Conservation (phyloP, 495 filamentous ascomycete genomes). For the Aspergillus olivimuriae region DNA sequence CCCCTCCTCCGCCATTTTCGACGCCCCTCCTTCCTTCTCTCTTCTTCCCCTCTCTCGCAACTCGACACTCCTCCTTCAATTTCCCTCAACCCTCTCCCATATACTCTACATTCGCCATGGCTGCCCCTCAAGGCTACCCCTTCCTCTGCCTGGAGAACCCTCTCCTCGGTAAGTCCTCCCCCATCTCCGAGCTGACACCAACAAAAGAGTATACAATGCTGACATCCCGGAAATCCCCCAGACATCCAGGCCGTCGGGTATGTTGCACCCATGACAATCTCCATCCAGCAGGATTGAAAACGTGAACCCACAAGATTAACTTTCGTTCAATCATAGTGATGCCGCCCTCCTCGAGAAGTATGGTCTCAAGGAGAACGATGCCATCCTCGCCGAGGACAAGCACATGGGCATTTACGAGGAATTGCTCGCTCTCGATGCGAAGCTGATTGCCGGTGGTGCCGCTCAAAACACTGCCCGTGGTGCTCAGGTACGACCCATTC, state of each 20-base stretch:
- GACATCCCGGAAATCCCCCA: constrained; percentile 19
- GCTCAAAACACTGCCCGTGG: constrained; percentile 98
- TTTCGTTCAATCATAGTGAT: constrained; percentile 31
- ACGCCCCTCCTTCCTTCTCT: constrained; percentile 21
- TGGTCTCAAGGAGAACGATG: constrained; percentile 87
- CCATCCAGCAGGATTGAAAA: not conserved
- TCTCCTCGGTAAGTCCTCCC: constrained; percentile 76
- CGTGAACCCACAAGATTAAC: not conserved
- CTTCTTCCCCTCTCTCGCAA: constrained; percentile 11
- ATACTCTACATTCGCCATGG: constrained; percentile 47
- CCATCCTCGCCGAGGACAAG: constrained; percentile 90
- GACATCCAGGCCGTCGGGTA: constrained; percentile 89
- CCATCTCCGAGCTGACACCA: too few relatives aligned
- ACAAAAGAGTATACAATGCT: not conserved
- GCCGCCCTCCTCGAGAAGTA: constrained; percentile 84
- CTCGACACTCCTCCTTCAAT: constrained; percentile 5
- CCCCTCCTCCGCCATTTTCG: constrained; percentile 14
- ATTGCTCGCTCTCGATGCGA: constrained; percentile 76
- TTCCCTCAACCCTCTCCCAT: constrained; percentile 1
- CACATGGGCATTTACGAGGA: constrained; percentile 89
- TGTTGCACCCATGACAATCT: constrained; percentile 9
- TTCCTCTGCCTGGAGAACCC: constrained; percentile 94
- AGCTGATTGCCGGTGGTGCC: constrained; percentile 92
- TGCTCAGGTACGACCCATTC: constrained; percentile 63
- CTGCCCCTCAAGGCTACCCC: constrained; percentile 65